Evolutionary conservation across 2,329 filamentous ascomycete species (phyloP).

Genomic region (Chrysoporthe cubensis): DNA sequence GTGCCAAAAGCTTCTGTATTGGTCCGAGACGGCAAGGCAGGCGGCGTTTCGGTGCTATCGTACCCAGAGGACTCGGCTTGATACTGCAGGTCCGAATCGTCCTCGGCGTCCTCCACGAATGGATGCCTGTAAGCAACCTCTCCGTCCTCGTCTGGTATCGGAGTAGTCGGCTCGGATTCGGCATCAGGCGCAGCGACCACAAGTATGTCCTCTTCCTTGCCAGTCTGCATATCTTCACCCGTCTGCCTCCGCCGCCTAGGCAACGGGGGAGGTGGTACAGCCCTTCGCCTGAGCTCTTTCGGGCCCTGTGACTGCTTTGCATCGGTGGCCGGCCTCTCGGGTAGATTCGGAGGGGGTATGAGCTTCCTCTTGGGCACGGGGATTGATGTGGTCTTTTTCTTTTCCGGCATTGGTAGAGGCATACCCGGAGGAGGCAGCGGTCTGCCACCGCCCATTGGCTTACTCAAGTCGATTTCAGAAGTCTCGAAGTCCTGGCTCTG

Average conservation of each 20-base stretch:
- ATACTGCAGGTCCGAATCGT: conserved; percentile 28
- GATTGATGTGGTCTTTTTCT: conserved; percentile 59
- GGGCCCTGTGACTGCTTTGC: conserved; percentile 19
- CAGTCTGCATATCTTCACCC: conserved; percentile 39
- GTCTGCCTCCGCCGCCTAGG: conserved; percentile 50
- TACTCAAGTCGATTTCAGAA: conserved; percentile 49
- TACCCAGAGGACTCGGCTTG: conserved; percentile 7
- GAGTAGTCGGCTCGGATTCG: conserved; percentile 63
- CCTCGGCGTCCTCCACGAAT: conserved; percentile 41
- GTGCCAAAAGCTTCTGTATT: neutral
- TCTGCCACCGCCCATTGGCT: conserved; percentile 82
- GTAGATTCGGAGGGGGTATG: conserved; percentile 47
- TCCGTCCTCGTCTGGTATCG: conserved; percentile 43
- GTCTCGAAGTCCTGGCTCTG: conserved; percentile 28
- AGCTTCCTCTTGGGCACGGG: conserved; percentile 69
- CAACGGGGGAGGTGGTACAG: conserved; percentile 50
- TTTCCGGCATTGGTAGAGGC: conserved; percentile 73
- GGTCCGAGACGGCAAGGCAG: conserved; percentile 15
- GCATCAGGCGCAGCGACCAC: conserved; percentile 65
- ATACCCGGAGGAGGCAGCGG: conserved; percentile 81
- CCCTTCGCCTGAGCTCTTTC: conserved; percentile 33
- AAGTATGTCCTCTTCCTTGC: conserved; percentile 55
- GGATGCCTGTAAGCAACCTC: conserved; percentile 34
- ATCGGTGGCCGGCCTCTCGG: conserved; percentile 28
- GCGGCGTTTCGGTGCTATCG: conserved; percentile 15